A percentile compares a stretch with the other conserved stretches of the same genome.
phyloP scores from a whole-genome alignment of 768 basidiomycete species.

The Antrodiella citrinella region DNA sequence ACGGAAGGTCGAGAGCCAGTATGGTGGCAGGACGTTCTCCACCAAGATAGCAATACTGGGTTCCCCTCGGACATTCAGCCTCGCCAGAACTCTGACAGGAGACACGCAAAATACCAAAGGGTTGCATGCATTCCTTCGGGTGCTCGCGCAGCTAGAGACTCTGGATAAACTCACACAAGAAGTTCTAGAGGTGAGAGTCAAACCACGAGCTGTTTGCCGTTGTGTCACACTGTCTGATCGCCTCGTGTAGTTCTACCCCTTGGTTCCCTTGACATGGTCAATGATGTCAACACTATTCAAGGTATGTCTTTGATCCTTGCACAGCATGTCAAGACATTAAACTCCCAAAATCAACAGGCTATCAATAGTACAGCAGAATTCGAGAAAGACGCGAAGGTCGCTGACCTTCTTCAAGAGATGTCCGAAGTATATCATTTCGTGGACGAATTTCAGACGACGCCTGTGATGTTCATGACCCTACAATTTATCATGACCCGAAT shows the following conservation, averaged over 20 bases:
- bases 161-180: background rate
- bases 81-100: too few relatives aligned
- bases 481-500: background rate
- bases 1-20: too few relatives aligned
- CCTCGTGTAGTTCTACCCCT: background rate
- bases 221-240: background rate
- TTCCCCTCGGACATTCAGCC: too few relatives aligned
- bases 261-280: background rate
- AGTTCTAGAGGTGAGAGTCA: background rate
- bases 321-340: too few relatives aligned
- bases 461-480: background rate
- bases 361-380: too few relatives aligned
- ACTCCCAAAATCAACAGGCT: too few relatives aligned
- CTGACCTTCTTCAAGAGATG: background rate
- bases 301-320: too few relatives aligned
- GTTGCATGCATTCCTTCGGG: background rate
- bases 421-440: background rate
- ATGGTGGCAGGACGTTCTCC: too few relatives aligned
- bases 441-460: background rate
- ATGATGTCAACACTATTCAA: too few relatives aligned
- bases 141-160: background rate
- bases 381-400: background rate
- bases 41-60: too few relatives aligned
- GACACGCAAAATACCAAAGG: background rate
- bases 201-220: too few relatives aligned